These are phyloP conservation scores for Pseudocercospora crystallina DNA, from an alignment of 2,329 filamentous ascomycete genomes.

Conservation along the genomic window DNA sequence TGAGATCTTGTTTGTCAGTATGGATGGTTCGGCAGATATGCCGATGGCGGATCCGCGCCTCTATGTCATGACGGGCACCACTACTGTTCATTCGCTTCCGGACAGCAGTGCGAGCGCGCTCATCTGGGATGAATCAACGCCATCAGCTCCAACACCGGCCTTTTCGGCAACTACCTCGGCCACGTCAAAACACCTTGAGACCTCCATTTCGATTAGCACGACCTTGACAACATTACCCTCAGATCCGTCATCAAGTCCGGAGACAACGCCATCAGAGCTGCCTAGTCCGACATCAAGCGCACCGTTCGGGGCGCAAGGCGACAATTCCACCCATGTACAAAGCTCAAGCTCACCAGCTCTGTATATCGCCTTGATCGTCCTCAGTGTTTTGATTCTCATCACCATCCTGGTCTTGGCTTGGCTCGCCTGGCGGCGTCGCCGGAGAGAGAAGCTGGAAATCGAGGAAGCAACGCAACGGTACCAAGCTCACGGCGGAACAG, in stretches of 20 bases:
- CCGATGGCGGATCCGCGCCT: no score
- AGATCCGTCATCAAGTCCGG: background rate
- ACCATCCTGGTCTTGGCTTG: slow-evolving; percentile 6
- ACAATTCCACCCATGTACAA: no score
- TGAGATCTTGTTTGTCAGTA: no score
- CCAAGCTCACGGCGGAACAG: no score
- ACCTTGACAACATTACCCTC: background rate
- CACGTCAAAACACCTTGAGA: background rate
- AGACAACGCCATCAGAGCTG: background rate
- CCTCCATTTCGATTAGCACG: background rate
- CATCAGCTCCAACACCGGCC: no score
- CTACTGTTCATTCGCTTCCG: no score
- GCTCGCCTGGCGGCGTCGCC: slow-evolving; percentile 7
- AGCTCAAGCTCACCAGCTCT: slow-evolving; percentile 2
- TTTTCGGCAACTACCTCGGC: background rate
- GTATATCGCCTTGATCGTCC: slow-evolving; percentile 9
- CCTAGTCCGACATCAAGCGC: background rate
- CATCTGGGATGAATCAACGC: no score
- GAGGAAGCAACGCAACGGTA: background rate
- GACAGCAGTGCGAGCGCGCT: no score
- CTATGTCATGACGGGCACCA: no score
- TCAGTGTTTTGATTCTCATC: slow-evolving; percentile 10
- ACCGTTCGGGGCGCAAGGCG: background rate
- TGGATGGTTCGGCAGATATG: no score
- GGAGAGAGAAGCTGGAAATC: background rate